Evolutionary conservation across 805 yeast species (phyloP).

Genomic region (Candida insectorum): DNA sequence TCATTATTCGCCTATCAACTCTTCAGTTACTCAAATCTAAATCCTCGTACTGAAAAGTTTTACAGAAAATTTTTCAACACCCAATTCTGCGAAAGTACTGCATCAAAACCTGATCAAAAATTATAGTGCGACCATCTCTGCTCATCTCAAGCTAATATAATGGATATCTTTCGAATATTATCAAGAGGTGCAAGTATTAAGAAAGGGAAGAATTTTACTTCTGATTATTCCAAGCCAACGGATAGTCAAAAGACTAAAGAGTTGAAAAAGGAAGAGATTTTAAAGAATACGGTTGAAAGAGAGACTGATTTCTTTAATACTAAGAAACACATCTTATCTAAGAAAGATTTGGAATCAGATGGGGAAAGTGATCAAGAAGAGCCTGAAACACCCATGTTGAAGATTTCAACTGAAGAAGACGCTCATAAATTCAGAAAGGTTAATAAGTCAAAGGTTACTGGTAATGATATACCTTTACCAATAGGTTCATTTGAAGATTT

Average conservation of each 20-base stretch:
- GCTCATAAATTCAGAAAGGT: conserved; percentile 60
- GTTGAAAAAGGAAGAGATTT: conserved; percentile 34
- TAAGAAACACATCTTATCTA: conserved; percentile 29
- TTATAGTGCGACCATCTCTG: no score
- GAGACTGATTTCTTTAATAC: conserved; percentile 84
- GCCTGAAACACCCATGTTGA: conserved; percentile 36
- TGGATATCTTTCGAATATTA: conserved; percentile 88
- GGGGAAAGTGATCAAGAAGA: conserved; percentile 21
- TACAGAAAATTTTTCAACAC: no score
- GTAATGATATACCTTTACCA: conserved; percentile 86
- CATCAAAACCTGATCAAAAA: no score
- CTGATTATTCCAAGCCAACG: conserved; percentile 38
- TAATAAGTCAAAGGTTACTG: conserved; percentile 68
- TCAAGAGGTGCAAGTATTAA: conserved; percentile 82
- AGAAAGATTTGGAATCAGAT: conserved; percentile 11
- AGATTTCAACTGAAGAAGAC: conserved; percentile 52
- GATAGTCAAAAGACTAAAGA: conserved; percentile 19
- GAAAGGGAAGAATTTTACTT: conserved; percentile 45
- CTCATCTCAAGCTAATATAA: conserved; percentile 27
- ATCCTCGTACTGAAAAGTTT: no score
- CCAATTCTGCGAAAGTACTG: no score
- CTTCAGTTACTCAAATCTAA: no score
- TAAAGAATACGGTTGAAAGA: conserved; percentile 52
- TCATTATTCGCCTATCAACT: no score
- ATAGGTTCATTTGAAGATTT: conserved; percentile 87